Percentiles rank a stretch among this genome's conserved stretches.
phyloP scores from a whole-genome alignment of 768 basidiomycete genomes.

The Termitomyces sp. region DNA sequence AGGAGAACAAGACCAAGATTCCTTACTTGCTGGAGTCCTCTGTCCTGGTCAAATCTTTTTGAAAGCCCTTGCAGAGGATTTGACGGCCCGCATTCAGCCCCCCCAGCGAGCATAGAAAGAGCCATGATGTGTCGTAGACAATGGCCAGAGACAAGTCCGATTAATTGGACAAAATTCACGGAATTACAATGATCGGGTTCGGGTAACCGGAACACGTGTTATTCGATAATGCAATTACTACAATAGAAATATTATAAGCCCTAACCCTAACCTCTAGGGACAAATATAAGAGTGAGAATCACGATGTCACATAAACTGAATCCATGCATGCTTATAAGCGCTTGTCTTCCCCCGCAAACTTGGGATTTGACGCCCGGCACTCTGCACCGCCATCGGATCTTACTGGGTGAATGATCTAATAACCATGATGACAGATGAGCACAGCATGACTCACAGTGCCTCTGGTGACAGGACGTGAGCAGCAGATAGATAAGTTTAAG shows the following conservation, averaged over 20 bases:
- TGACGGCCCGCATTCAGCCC: conserved; percentile 79
- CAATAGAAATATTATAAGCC: conserved; percentile 16
- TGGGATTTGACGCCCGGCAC: conserved; percentile 48
- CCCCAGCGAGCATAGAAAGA: conserved; percentile 70
- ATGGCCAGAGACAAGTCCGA: not conserved
- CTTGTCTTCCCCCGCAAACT: conserved; percentile 24
- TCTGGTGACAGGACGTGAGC: conserved; percentile 32
- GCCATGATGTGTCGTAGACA: conserved; percentile 50
- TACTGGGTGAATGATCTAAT: conserved; percentile 39
- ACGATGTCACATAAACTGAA: not conserved
- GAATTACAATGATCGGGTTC: not conserved
- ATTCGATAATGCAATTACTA: conserved; percentile 16
- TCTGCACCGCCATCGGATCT: conserved; percentile 83
- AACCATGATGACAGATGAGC: conserved; percentile 9
- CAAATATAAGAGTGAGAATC: conserved; percentile 4
- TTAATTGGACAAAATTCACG: conserved; percentile 6
- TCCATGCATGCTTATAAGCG: conserved; percentile 9
- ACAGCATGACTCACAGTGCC: conserved; percentile 58
- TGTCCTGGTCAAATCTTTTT: conserved; percentile 75
- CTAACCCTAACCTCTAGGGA: conserved; percentile 13
- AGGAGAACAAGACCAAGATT: conserved; percentile 2
- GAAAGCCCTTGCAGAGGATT: conserved; percentile 78
- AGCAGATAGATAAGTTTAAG: conserved; percentile 14
- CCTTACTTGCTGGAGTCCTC: conserved; percentile 70
- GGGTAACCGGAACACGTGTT: conserved; percentile 12